Evolutionary conservation across 345 rosid genomes (phyloP), one percentile per base, ranked within the genome.

Genomic region (Rubroshorea leprosula): DNA sequence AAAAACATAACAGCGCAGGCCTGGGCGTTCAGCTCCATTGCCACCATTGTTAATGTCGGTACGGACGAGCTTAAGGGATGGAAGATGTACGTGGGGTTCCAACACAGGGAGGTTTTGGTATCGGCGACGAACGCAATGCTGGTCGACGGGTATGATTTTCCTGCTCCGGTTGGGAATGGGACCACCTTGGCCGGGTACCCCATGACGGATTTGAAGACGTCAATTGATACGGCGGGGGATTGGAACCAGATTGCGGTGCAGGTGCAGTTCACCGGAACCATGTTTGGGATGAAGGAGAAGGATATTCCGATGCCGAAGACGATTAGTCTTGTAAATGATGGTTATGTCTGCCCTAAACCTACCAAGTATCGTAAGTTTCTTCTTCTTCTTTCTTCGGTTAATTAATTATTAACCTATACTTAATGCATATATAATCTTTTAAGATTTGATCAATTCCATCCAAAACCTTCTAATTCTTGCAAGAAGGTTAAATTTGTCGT

Each of bases 141-240:
- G 43, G 72, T 63, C 5, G 71, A 67, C 3, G 78, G 78, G 23
- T 50, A 49, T 10, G 23, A 73, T 20, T 63, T 78, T 16, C 86
- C 86, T 0, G 84, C 79, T 3, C 18, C 39, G 1, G 90, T 80
- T 2, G 81, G 81, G 16, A 75, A 78, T 39, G 83, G 84, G 6
- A 73, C 80, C 29, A 49, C 41, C 14, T 44, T 83, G 7, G 77
- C 68, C 0, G 90, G 90, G 8, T 68, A 50, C 23, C 76, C 81
- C 17, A 51, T 35, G 27, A 39, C 79, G 5, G 76, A 80, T 69
- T 68, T 83, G 15, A 68, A 74, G 61, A 66, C 86, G 17, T 78
- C 82, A 0, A 76, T 83, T 14, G 76, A 78, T 35, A 80, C 84
- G 0, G 84, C 86, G 0, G 76, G 82, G 5, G 82, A 83, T 57